Evolutionary conservation across 116 monocot species (phyloP).

Genomic region (Posidonia oceanica): DNA sequence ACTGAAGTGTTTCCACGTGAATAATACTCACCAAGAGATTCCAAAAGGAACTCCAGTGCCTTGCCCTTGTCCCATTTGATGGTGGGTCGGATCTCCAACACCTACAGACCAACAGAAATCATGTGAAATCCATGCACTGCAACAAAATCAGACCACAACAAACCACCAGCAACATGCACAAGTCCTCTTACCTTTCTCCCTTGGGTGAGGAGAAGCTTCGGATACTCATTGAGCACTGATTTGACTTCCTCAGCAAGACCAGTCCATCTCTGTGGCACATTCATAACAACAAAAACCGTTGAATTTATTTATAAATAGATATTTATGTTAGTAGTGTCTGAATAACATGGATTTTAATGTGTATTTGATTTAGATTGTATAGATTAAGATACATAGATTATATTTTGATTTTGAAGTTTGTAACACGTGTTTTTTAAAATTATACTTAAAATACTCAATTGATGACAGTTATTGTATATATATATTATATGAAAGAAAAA

Average conservation of each 20-base stretch:
- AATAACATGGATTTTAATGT: too few species aligned
- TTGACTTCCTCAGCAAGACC: constrained; percentile 33
- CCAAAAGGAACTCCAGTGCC: constrained; percentile 43
- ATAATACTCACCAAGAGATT: constrained; percentile 12
- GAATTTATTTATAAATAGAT: neutral
- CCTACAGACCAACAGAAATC: constrained; percentile 11
- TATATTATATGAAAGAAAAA: too few species aligned
- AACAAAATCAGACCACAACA: neutral
- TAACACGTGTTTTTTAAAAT: too few species aligned
- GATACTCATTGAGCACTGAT: constrained; percentile 40
- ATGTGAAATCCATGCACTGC: neutral
- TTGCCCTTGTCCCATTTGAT: constrained; percentile 56
- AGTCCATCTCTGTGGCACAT: constrained; percentile 26
- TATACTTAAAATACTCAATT: too few species aligned
- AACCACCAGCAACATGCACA: neutral
- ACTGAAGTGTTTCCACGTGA: neutral
- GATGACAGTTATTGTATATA: too few species aligned
- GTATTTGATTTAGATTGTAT: too few species aligned
- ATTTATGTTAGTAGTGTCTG: neutral
- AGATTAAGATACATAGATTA: too few species aligned
- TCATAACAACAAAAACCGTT: neutral
- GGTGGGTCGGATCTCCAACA: constrained; percentile 42
- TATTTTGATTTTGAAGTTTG: too few species aligned
- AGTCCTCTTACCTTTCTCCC: constrained; percentile 40
- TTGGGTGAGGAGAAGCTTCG: constrained; percentile 29